phyloP scores from a whole-genome alignment of 495 filamentous ascomycete species.

The Podospora fimiseda region DNA sequence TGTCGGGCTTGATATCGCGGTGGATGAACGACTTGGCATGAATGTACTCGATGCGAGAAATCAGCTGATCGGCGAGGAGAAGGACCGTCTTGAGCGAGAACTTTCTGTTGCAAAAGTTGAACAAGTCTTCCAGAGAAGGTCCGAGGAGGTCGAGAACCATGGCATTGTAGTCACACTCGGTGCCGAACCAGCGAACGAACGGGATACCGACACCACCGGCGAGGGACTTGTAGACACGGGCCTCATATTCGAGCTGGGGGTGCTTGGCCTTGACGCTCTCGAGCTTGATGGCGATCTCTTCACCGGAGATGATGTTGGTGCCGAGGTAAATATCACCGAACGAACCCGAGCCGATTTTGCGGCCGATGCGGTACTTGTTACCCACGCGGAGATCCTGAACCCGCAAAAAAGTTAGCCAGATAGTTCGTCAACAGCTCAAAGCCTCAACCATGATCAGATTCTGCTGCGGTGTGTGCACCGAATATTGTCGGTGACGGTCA shows the following conservation, averaged over 20 bases:
- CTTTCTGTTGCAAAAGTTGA: conserved; percentile 99
- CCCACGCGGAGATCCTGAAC: conserved; percentile 93
- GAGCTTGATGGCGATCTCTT: conserved; percentile 99
- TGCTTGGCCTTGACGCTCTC: conserved; percentile 99
- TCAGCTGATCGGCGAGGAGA: conserved; percentile 95
- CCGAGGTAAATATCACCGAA: conserved; percentile 99
- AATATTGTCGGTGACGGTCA: neutral
- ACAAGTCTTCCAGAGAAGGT: conserved; percentile 97
- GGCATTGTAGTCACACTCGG: conserved; percentile 99
- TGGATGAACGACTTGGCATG: conserved; percentile 99
- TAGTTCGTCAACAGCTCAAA: neutral
- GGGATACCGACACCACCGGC: conserved; percentile 98
- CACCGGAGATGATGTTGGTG: conserved; percentile 99
- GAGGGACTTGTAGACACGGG: conserved; percentile 98
- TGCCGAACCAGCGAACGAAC: conserved; percentile 99
- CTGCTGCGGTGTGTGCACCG: conserved; percentile 1
- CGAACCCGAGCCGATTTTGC: conserved; percentile 97
- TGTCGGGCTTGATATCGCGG: conserved; percentile 99
- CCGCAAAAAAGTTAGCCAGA: conserved; percentile 9
- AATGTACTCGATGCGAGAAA: conserved; percentile 99
- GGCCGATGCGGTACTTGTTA: conserved; percentile 99
- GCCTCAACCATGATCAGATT: neutral
- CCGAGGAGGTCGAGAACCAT: conserved; percentile 99
- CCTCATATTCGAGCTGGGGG: conserved; percentile 98
- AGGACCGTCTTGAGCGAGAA: conserved; percentile 99